Evolutionary conservation across 768 basidiomycete genomes (phyloP).

Genomic region (Agaricus sinodeliciosus): DNA sequence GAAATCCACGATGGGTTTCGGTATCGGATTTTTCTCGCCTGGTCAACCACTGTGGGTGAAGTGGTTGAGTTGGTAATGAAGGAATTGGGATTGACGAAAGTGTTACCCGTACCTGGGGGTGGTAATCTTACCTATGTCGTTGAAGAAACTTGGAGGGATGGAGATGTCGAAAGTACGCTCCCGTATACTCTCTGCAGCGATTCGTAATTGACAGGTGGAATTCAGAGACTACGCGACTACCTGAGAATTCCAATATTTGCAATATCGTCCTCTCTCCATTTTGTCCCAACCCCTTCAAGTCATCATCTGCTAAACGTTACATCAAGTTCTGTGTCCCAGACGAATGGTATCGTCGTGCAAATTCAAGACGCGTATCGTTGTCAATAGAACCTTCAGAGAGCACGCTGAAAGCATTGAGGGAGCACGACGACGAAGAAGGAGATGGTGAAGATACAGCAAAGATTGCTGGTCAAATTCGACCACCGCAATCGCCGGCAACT

Average conservation of each 20-base stretch:
- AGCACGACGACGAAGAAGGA: conserved; percentile 37
- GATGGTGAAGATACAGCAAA: conserved; percentile 63
- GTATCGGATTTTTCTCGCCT: conserved; percentile 61
- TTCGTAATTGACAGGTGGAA: background rate
- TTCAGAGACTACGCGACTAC: conserved; percentile 39
- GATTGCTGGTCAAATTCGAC: conserved; percentile 19
- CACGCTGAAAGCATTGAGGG: conserved; percentile 43
- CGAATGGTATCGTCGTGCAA: conserved; percentile 73
- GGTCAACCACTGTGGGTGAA: conserved; percentile 47
- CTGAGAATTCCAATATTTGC: conserved; percentile 34
- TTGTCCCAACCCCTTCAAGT: conserved; percentile 34
- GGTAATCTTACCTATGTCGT: conserved; percentile 67
- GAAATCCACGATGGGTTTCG: conserved; percentile 70
- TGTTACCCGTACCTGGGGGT: conserved; percentile 59
- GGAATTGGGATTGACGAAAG: conserved; percentile 65
- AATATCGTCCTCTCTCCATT: conserved; percentile 35
- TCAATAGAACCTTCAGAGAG: conserved; percentile 46
- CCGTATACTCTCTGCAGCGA: background rate
- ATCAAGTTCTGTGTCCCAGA: conserved; percentile 70
- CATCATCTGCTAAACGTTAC: conserved; percentile 30
- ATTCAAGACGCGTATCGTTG: conserved; percentile 42
- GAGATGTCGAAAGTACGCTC: conserved; percentile 46
- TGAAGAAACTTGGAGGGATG: conserved; percentile 59
- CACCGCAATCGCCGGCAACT: conserved; percentile 4
- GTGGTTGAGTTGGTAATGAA: conserved; percentile 44